Evolutionary conservation across 1,284 basidiomycete genomes (phyloP), one percentile per base, ranked within the genome.

Genomic region (Kwoniella shivajii): DNA sequence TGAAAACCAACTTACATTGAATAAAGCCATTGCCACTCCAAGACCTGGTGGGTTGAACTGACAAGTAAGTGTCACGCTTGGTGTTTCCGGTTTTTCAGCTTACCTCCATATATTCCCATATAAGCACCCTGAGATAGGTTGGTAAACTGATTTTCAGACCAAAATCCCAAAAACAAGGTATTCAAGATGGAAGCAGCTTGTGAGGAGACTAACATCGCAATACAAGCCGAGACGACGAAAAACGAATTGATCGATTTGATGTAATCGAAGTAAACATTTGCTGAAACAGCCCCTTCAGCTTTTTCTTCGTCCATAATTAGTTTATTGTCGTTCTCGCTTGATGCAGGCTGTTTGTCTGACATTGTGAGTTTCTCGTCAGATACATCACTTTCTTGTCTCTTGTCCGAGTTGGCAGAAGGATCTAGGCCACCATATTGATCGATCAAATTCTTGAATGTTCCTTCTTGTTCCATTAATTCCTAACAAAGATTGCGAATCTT

Each of bases 41-140:
- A 55, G 20, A 13, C 45, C 53, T 55, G n/a, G 43, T 24, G 18
- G 26, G 39, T 18, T n/a, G n/a, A n/a, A n/a, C n/a, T n/a, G n/a
- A n/a, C n/a, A 34, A 29, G 10, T 16, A 46, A 13, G 9, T 22
- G n/a, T 34, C 10, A 11, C 41, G 18, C 13, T 18, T 38, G 6
- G 7, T 18, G n/a, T 14, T 18, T 38, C 16, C 7, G 20, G 18
- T 39, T 39, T 14, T 34, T 11, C 3, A 6, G 42, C 58, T 46
- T 24, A 69, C 60, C 64, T 38, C 57, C 71, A 58, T 73, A 72
- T 1, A 72, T 41, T 18, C 45, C 60, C 63, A 73, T 72, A 49
- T 74, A 75, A 6, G 60, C 51, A 3, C 63, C 62, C 37, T 68
- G 60, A 10, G 34, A 26, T 47, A 68, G 66, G 6, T 66, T 66